phyloP scores from a whole-genome alignment of 1,139 yeast species.

The Zygosaccharomyces sapae region DNA sequence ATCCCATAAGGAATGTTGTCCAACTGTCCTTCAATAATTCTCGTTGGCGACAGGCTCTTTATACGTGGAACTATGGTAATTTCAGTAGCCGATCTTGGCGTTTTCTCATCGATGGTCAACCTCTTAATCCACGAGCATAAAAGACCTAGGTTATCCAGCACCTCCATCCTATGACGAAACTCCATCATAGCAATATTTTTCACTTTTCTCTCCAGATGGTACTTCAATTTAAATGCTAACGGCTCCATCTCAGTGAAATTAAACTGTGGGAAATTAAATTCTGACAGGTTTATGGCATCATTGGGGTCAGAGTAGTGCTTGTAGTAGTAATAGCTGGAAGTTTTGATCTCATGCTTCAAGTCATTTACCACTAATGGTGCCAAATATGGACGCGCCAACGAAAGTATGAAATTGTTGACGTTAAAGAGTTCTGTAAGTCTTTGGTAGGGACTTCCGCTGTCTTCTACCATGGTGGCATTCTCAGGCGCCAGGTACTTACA shows the following conservation, averaged over 20 bases:
- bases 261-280: slow-evolving; percentile 31
- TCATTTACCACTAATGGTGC: slow-evolving; percentile 87
- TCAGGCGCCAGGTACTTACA: slow-evolving; percentile 45
- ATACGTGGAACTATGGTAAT: slow-evolving; percentile 89
- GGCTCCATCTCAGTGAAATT: slow-evolving; percentile 41
- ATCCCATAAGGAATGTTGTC: slow-evolving; percentile 88
- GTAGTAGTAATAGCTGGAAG: slow-evolving; percentile 37
- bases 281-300: slow-evolving; percentile 21
- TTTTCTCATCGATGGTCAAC: slow-evolving; percentile 80
- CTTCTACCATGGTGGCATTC: slow-evolving; percentile 36
- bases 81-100: slow-evolving; percentile 72
- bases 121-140: slow-evolving; percentile 68
- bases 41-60: slow-evolving; percentile 68
- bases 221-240: slow-evolving; percentile 44
- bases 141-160: slow-evolving; percentile 73
- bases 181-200: slow-evolving; percentile 52
- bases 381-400: slow-evolving; percentile 86
- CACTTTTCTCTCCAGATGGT: slow-evolving; percentile 39
- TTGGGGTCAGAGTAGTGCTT: slow-evolving; percentile 33
- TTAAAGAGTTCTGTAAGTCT: slow-evolving; percentile 86
- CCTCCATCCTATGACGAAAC: slow-evolving; percentile 76
- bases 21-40: slow-evolving; percentile 47
- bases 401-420: slow-evolving; percentile 85
- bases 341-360: slow-evolving; percentile 55
- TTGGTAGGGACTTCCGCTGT: slow-evolving; percentile 68